These are phyloP conservation scores for Metschnikowia picachoensis DNA, from an alignment of 805 yeast species.

Conservation along the genomic window DNA sequence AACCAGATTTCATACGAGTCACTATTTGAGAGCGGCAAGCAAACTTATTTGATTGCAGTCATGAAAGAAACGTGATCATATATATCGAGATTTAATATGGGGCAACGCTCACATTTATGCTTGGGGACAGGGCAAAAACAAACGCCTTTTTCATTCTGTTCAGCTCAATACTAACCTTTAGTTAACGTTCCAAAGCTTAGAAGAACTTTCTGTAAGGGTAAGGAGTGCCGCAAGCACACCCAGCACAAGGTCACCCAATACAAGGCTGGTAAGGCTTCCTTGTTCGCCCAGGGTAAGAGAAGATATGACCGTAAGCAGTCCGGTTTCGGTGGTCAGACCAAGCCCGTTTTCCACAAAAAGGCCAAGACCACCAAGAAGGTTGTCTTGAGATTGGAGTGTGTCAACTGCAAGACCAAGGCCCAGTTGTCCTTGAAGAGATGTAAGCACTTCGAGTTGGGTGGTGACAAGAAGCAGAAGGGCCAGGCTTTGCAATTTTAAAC, in stretches of 20 bases:
- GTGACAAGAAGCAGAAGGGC: conserved; percentile 99
- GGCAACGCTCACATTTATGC: too few species aligned
- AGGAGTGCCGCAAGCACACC: conserved; percentile 98
- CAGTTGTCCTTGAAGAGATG: conserved; percentile 98
- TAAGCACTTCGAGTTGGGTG: conserved; percentile 99
- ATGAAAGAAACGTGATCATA: too few species aligned
- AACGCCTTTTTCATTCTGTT: too few species aligned
- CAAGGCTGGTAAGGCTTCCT: conserved; percentile 99
- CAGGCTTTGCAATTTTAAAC: conserved; percentile 97
- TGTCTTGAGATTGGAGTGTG: conserved; percentile 98
- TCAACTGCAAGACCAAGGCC: conserved; percentile 96
- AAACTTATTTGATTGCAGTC: too few species aligned
- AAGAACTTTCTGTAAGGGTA: conserved; percentile 99
- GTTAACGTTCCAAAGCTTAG: conserved; percentile 99
- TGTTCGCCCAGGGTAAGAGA: conserved; percentile 99
- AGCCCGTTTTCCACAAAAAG: conserved; percentile 99
- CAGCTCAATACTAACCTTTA: conserved; percentile 28
- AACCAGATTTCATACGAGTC: too few species aligned
- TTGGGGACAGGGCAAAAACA: too few species aligned
- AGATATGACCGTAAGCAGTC: conserved; percentile 99
- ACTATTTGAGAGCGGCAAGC: too few species aligned
- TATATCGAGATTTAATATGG: too few species aligned
- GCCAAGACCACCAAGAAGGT: conserved; percentile 99
- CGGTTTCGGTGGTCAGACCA: conserved; percentile 99
- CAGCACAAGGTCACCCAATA: conserved; percentile 99